Conservation (phyloP, 352 stramenopile species). For the Peronospora belbahrii region DNA sequence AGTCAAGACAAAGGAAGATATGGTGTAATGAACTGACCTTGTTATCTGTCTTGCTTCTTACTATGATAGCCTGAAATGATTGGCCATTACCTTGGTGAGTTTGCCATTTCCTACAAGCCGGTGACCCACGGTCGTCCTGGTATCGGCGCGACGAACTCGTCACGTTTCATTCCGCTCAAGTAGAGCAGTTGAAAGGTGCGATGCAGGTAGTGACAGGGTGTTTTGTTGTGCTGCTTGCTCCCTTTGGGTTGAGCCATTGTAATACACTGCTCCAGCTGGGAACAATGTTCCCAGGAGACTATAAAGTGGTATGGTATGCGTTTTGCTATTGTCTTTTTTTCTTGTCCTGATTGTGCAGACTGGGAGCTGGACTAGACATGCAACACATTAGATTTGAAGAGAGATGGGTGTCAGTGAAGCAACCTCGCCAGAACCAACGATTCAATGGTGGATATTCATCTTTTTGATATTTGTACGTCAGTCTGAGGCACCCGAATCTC, state of each 20-base stretch:
- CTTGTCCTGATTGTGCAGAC: slow-evolving; percentile 3
- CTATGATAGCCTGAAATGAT: slow-evolving; percentile 95
- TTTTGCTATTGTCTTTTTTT: slow-evolving; percentile 13
- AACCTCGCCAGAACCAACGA: slow-evolving; percentile 45
- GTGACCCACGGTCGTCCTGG: slow-evolving; percentile 97
- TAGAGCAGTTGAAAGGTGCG: slow-evolving; percentile 46
- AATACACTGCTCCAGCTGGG: slow-evolving; percentile 63
- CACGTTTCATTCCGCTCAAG: slow-evolving; percentile 99
- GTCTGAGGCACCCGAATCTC: slow-evolving; percentile 56
- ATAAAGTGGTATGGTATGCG: slow-evolving; percentile 4
- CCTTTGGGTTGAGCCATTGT: slow-evolving; percentile 67
- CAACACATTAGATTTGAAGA: not conserved
- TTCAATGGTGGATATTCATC: slow-evolving; percentile 53
- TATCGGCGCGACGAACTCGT: slow-evolving; percentile 96
- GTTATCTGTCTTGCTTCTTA: not conserved
- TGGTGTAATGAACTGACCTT: slow-evolving; percentile 17
- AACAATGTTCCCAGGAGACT: slow-evolving; percentile 12
- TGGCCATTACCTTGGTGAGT: slow-evolving; percentile 99
- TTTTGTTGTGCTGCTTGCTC: slow-evolving; percentile 12
- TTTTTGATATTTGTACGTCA: slow-evolving; percentile 85
- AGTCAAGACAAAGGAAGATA: not conserved
- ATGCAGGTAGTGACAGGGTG: not conserved
- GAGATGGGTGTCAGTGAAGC: slow-evolving; percentile 38
- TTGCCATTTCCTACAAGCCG: slow-evolving; percentile 98
- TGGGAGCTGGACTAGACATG: slow-evolving; percentile 10